These are phyloP conservation scores for Aspergillus bridgeri DNA, from an alignment of 495 filamentous ascomycete genomes.

Conservation along the genomic window DNA sequence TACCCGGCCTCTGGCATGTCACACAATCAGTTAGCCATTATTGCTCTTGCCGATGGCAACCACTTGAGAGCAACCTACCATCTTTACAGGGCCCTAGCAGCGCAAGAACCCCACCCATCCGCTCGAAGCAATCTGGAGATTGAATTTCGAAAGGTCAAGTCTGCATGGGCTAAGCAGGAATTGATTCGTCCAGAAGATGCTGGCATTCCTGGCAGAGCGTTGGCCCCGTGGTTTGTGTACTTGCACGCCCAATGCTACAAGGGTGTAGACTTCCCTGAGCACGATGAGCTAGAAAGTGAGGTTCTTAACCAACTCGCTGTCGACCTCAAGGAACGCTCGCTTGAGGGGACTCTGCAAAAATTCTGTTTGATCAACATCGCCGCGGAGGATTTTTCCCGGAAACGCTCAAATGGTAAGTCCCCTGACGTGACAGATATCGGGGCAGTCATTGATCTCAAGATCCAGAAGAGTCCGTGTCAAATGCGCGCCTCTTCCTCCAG, in stretches of 20 bases:
- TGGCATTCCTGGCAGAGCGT: slow-evolving; percentile 46
- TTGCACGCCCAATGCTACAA: slow-evolving; percentile 82
- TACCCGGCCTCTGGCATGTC: slow-evolving; percentile 74
- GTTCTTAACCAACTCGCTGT: slow-evolving; percentile 73
- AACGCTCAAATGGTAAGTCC: slow-evolving; percentile 58
- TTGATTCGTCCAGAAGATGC: slow-evolving; percentile 52
- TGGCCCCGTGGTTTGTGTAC: slow-evolving; percentile 80
- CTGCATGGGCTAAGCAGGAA: slow-evolving; percentile 57
- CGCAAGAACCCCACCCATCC: slow-evolving; percentile 66
- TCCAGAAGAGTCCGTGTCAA: slow-evolving; percentile 38
- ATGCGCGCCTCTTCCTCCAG: slow-evolving; percentile 69
- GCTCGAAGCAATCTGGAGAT: slow-evolving; percentile 73
- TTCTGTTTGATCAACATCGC: slow-evolving; percentile 83
- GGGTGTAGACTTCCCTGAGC: slow-evolving; percentile 64
- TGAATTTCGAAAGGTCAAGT: slow-evolving; percentile 71
- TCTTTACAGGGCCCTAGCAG: slow-evolving; percentile 76
- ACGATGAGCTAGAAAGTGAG: slow-evolving; percentile 82
- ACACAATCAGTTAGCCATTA: slow-evolving; percentile 86
- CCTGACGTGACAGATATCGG: slow-evolving; percentile 2
- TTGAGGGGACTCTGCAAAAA: slow-evolving; percentile 67
- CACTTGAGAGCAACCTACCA: slow-evolving; percentile 84
- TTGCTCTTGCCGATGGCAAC: slow-evolving; percentile 69
- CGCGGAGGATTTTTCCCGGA: slow-evolving; percentile 67
- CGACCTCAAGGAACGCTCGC: slow-evolving; percentile 65
- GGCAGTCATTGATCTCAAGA: slow-evolving; percentile 22